Percentiles rank a stretch among this genome's conserved stretches.
These are phyloP conservation scores for Gossypium stocksii DNA, from an alignment of 345 rosid species.

Conservation along the genomic window DNA sequence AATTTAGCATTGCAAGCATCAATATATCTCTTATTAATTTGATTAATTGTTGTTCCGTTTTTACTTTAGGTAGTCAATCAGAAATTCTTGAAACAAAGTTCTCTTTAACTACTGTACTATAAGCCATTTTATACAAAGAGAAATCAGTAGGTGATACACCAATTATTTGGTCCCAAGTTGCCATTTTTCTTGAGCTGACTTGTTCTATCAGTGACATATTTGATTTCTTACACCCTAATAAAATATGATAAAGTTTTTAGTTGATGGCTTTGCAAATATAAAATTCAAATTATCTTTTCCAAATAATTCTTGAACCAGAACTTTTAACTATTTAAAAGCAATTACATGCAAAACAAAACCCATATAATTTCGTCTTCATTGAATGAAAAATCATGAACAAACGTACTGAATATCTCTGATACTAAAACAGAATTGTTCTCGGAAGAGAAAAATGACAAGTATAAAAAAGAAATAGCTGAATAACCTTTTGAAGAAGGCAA, in stretches of 20 bases:
- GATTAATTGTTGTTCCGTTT: not conserved
- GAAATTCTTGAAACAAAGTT: not conserved
- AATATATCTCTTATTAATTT: not conserved
- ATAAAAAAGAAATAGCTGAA: conserved; percentile 4
- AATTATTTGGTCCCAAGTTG: not conserved
- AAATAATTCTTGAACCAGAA: not conserved
- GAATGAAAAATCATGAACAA: not conserved
- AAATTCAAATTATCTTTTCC: not conserved
- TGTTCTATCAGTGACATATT: not conserved
- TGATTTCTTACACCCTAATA: not conserved
- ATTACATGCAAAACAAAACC: not conserved
- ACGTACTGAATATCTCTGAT: not conserved
- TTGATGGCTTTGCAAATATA: not conserved
- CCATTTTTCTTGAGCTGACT: not conserved
- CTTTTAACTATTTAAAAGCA: not conserved
- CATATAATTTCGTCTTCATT: not conserved
- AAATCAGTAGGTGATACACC: not conserved
- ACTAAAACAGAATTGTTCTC: not conserved
- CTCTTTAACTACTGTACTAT: not conserved
- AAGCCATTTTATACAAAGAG: not conserved
- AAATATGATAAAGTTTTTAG: not conserved
- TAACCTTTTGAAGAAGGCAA: conserved; percentile 39
- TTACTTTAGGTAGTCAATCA: not conserved
- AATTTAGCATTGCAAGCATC: not conserved
- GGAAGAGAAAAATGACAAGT: not conserved